phyloP scores from a whole-genome alignment of 179 eudicot genomes.

The Silene coronaria region DNA sequence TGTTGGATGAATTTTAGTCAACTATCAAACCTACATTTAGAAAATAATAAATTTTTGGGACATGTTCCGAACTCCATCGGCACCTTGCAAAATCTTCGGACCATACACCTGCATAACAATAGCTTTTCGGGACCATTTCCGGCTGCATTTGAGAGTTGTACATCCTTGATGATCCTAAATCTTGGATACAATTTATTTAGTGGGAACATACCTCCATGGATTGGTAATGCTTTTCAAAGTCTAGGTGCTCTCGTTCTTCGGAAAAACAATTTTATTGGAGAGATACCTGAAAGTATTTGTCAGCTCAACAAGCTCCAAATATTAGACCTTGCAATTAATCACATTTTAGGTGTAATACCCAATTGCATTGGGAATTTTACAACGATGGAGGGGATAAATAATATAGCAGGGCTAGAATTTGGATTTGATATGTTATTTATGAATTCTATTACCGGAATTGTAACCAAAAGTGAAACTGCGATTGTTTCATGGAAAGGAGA shows the following conservation, averaged over 20 bases:
- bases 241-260: slow-evolving; percentile 25
- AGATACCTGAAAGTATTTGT: too few species aligned
- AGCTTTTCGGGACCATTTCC: too few species aligned
- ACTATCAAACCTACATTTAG: background rate
- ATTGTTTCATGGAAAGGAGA: too few species aligned
- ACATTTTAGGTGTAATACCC: slow-evolving; percentile 21
- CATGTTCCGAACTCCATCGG: slow-evolving; percentile 25
- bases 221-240: slow-evolving; percentile 10
- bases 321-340: slow-evolving; percentile 22
- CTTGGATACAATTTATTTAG: slow-evolving; percentile 28
- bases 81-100: background rate
- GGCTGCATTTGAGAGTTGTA: slow-evolving; percentile 27
- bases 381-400: background rate
- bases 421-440: too few species aligned
- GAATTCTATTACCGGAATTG: background rate
- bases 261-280: slow-evolving; percentile 32
- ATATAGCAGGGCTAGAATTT: too few species aligned
- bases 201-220: too few species aligned
- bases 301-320: slow-evolving; percentile 14
- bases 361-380: slow-evolving; percentile 18
- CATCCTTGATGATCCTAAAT: slow-evolving; percentile 23
- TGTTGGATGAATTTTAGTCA: too few species aligned
- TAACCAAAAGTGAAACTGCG: background rate
- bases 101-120: slow-evolving; percentile 28
- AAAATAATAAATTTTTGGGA: slow-evolving; percentile 23